Evolutionary conservation across 2,329 filamentous ascomycete genomes (phyloP).

Genomic region (Cordyceps fumosorosea): DNA sequence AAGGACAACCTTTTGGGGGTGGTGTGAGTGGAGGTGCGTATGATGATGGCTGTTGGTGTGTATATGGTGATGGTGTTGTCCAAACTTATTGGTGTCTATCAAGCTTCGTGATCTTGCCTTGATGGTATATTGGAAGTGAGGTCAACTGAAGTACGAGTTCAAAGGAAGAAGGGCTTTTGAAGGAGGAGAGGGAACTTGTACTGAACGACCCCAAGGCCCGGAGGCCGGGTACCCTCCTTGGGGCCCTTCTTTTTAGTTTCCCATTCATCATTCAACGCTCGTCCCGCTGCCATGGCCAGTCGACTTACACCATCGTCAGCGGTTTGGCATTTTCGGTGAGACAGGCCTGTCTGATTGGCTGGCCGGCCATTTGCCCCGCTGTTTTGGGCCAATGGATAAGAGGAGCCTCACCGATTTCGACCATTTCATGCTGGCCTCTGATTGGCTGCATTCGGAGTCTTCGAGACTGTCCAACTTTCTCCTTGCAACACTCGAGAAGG

Average conservation of each 20-base stretch:
- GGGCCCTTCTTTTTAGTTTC: conserved; percentile 12
- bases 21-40: conserved; percentile 9
- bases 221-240: conserved; percentile 10
- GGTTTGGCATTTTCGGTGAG: conserved; percentile 25
- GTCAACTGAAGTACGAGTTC: conserved; percentile 5
- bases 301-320: conserved; percentile 33
- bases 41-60: conserved; percentile 2
- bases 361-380: neutral
- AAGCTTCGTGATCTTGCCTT: neutral
- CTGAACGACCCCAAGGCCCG: neutral
- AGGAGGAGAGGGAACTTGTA: conserved; percentile 1
- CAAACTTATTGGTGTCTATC: neutral
- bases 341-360: conserved; percentile 20
- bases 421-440: conserved; percentile 13
- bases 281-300: conserved; percentile 13
- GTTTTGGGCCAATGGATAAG: conserved; percentile 13
- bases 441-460: neutral
- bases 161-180: neutral
- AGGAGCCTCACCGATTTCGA: conserved; percentile 15
- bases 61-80: conserved; percentile 3
- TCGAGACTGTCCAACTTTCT: neutral
- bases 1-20: neutral
- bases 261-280: conserved; percentile 7
- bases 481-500: neutral
- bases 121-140: neutral